These are phyloP conservation scores for Penicillium chermesinum DNA, from an alignment of 495 filamentous ascomycete species.

Conservation along the genomic window DNA sequence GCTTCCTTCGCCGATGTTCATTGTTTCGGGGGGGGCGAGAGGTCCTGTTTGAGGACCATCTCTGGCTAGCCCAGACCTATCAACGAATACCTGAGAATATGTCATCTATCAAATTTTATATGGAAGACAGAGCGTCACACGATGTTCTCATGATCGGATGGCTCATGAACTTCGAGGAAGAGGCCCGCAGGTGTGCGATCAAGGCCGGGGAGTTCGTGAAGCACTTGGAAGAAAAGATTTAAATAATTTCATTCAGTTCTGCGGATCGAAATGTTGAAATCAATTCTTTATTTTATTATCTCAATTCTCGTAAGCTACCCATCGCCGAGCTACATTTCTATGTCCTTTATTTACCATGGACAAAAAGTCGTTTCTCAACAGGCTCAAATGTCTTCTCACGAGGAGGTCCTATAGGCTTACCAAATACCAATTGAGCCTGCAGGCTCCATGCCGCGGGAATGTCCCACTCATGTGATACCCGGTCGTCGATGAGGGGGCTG, in stretches of 20 bases:
- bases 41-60: slow-evolving; percentile 33
- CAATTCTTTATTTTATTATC: no score
- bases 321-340: background rate
- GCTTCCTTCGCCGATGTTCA: slow-evolving; percentile 29
- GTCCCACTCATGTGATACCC: slow-evolving; percentile 52
- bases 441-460: slow-evolving; percentile 57
- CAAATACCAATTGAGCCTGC: slow-evolving; percentile 58
- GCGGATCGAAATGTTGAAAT: no score
- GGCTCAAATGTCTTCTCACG: slow-evolving; percentile 18
- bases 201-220: slow-evolving; percentile 31
- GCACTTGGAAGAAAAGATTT: background rate
- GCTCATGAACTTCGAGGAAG: slow-evolving; percentile 26
- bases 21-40: slow-evolving; percentile 37
- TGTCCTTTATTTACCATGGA: slow-evolving; percentile 11
- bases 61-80: slow-evolving; percentile 26
- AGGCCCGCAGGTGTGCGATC: slow-evolving; percentile 21
- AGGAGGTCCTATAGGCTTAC: slow-evolving; percentile 38
- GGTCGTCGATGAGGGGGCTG: slow-evolving; percentile 54
- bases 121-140: slow-evolving; percentile 30
- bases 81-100: slow-evolving; percentile 14
- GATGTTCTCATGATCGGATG: slow-evolving; percentile 35
- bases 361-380: slow-evolving; percentile 11
- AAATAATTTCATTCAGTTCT: slow-evolving; percentile 2
- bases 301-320: no score
- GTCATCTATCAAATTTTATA: slow-evolving; percentile 22